Conservation (phyloP, 805 yeast genomes). For the Zygosaccharomyces pseudorouxii region DNA sequence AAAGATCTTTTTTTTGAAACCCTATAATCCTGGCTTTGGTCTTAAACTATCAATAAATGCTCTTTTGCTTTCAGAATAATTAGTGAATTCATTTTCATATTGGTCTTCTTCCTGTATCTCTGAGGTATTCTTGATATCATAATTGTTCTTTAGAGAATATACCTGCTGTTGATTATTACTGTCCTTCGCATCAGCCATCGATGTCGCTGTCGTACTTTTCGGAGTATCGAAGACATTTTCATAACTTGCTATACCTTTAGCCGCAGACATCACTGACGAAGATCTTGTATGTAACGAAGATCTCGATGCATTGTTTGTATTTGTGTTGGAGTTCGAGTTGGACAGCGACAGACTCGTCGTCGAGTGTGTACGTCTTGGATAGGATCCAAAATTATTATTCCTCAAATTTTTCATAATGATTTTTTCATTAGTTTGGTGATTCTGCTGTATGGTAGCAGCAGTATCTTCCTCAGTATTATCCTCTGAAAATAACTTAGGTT, state of each 20-base stretch:
- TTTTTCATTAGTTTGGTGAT: constrained; percentile 15
- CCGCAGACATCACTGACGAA: constrained; percentile 26
- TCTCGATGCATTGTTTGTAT: constrained; percentile 11
- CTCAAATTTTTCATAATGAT: constrained; percentile 21
- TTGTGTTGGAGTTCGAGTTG: constrained; percentile 2
- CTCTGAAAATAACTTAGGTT: constrained; percentile 7
- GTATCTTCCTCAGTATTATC: constrained; percentile 4
- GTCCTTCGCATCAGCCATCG: constrained; percentile 13
- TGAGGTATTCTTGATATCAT: constrained; percentile 27
- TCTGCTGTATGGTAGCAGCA: constrained; percentile 1
- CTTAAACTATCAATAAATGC: constrained; percentile 40
- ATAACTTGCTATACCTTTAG: constrained; percentile 18
- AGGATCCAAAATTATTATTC: constrained; percentile 29
- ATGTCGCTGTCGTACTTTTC: constrained; percentile 13
- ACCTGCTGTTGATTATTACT: constrained; percentile 7
- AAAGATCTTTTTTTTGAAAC: neutral
- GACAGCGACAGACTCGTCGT: constrained; percentile 8
- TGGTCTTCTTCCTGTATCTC: constrained; percentile 43
- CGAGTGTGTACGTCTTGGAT: constrained; percentile 23
- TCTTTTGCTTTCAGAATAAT: constrained; percentile 41
- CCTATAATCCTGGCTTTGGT: constrained; percentile 28
- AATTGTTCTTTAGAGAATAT: constrained; percentile 35
- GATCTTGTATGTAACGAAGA: constrained; percentile 26
- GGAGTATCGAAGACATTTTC: constrained; percentile 28
- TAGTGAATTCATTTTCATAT: constrained; percentile 44